phyloP scores from a whole-genome alignment of 2,329 filamentous ascomycete species.

The Pseudopyricularia cyperi region DNA sequence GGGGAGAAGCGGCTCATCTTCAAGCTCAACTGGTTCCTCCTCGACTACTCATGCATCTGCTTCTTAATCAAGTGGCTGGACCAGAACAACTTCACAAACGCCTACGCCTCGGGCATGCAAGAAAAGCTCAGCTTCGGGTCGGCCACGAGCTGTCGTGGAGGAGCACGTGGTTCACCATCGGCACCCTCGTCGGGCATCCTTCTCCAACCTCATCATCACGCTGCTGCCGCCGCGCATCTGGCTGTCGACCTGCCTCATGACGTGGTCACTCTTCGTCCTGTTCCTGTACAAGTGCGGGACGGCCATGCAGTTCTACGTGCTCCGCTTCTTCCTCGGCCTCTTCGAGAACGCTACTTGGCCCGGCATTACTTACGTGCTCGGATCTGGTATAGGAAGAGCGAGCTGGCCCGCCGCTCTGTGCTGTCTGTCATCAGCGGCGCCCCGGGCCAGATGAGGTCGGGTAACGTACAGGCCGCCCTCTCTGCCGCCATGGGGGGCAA shows the following conservation, averaged over 20 bases:
- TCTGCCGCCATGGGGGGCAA: conserved; percentile 38
- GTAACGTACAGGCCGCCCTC: conserved; percentile 35
- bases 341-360: conserved; percentile 43
- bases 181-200: conserved; percentile 30
- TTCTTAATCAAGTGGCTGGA: conserved; percentile 35
- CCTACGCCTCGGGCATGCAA: conserved; percentile 32
- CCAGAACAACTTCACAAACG: conserved; percentile 31
- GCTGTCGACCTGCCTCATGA: conserved; percentile 21
- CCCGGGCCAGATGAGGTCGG: conserved; percentile 23
- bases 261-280: conserved; percentile 25
- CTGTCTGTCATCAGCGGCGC: conserved; percentile 50
- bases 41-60: conserved; percentile 25
- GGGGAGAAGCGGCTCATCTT: conserved; percentile 30
- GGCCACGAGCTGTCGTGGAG: conserved; percentile 27
- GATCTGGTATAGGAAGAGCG: conserved; percentile 45
- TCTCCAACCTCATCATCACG: conserved; percentile 30
- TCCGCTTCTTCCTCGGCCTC: conserved; percentile 41
- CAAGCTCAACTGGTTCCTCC: conserved; percentile 35
- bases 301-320: conserved; percentile 25
- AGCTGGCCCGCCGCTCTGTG: conserved; percentile 49
- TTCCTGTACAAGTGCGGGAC: conserved; percentile 25
- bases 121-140: conserved; percentile 28
- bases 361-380: conserved; percentile 33
- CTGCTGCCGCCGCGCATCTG: conserved; percentile 27
- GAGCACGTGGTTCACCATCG: conserved; percentile 32